Evolutionary conservation across 192 early-diverging fungal species (phyloP).

Genomic region (Backusella morwellensis): DNA sequence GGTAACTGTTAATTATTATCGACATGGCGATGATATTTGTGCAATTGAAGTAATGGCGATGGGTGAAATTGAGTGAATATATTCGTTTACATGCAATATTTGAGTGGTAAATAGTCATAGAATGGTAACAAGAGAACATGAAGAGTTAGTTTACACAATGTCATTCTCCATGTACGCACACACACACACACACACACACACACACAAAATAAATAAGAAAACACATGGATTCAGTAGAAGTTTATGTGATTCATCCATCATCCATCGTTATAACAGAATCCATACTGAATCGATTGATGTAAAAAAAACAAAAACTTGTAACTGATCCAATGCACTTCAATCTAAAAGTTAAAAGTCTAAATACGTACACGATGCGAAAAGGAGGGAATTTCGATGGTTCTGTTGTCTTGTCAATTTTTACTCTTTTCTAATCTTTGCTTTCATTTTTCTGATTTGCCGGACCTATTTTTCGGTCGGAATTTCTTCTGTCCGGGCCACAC

Average conservation of each 20-base stretch:
- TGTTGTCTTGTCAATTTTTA: not conserved
- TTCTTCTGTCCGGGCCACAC: not conserved
- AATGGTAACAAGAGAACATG: not conserved
- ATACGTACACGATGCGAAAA: slow-evolving; percentile 7
- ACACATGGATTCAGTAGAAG: slow-evolving; percentile 13
- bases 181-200: too few relatives aligned
- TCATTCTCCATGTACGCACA: not conserved
- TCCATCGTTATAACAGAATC: not conserved
- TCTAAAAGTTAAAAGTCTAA: slow-evolving; percentile 1
- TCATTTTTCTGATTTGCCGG: not conserved
- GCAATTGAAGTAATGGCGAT: not conserved
- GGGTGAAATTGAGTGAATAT: not conserved
- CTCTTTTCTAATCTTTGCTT: not conserved
- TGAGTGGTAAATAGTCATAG: not conserved
- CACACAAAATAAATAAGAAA: too few relatives aligned
- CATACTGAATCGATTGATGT: not conserved
- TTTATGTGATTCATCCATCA: not conserved
- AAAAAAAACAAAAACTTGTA: not conserved
- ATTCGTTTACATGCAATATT: not conserved
- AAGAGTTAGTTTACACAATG: not conserved
- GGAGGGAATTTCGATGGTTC: slow-evolving; percentile 3
- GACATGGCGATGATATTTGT: not conserved
- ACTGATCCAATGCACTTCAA: not conserved
- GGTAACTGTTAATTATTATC: not conserved
- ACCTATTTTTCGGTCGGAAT: not conserved